Percentiles rank a stretch among this genome's conserved stretches.
These are phyloP conservation scores for Tripterygium wilfordii DNA, from an alignment of 177 flowering plant species.

Conservation along the genomic window DNA sequence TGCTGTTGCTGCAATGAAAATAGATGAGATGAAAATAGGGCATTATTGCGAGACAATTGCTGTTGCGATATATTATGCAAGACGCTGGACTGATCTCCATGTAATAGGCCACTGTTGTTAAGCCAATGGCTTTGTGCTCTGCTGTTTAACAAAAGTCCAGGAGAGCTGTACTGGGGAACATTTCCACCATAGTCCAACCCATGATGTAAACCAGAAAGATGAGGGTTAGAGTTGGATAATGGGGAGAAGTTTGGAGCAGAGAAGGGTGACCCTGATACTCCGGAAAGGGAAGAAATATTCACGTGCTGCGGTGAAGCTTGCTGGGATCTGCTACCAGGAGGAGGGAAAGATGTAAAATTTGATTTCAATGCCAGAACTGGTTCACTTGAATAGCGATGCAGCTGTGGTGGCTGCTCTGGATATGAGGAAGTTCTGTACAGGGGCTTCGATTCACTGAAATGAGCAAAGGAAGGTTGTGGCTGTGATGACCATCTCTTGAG, in stretches of 20 bases:
- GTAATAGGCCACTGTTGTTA: conserved; percentile 51
- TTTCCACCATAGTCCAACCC: conserved; percentile 56
- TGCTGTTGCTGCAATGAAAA: conserved; percentile 43
- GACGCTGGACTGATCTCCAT: conserved; percentile 54
- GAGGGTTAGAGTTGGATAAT: conserved; percentile 50
- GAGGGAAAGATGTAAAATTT: conserved; percentile 50
- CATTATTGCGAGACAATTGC: conserved; percentile 56
- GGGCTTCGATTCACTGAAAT: conserved; percentile 22
- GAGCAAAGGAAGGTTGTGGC: conserved; percentile 31
- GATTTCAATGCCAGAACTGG: conserved; percentile 45
- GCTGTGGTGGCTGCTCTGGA: conserved; percentile 42
- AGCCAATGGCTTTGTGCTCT: conserved; percentile 58
- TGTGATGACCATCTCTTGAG: conserved; percentile 57
- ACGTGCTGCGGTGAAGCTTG: conserved; percentile 41
- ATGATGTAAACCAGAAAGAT: conserved; percentile 52
- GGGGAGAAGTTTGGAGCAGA: conserved; percentile 58
- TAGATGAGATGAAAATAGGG: conserved; percentile 50
- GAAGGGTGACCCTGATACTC: conserved; percentile 50
- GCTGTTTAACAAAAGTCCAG: conserved; percentile 42
- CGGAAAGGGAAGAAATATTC: conserved; percentile 36
- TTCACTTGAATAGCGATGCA: conserved; percentile 36
- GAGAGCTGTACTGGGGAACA: conserved; percentile 34
- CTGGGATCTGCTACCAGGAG: conserved; percentile 42
- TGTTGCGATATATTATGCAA: conserved; percentile 58
- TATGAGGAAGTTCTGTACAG: conserved; percentile 57